Evolutionary conservation across 306 rosid genomes (phyloP), one percentile per base, ranked within the genome.

Genomic region (Citrullus colocynthis): DNA sequence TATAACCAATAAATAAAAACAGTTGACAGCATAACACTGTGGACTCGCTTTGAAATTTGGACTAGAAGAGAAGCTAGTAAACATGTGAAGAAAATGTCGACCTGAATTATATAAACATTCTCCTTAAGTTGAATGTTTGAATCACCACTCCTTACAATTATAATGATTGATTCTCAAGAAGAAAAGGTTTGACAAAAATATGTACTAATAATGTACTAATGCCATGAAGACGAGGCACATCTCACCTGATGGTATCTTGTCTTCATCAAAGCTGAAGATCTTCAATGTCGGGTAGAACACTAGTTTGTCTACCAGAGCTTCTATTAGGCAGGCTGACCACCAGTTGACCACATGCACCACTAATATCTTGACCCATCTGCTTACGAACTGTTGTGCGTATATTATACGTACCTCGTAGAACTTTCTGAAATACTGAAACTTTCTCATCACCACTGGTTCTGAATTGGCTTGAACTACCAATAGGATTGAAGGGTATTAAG

Each of bases 281-380:
- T 86, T 95, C 99, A 76, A 92, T 95, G 84, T 95, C 99, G 41
- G 95, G 80, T 59, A 92, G 48, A 71, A 79, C 85, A 55, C 71
- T 59, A 54, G 87, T 21, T 71, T 80, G 85, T 63, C 78, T 90
- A 61, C 28, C 85, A 64, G 91, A 84, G 78, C 79, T 89, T 66
- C 79, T 90, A 65, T 86, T 85, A 5, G 94, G 87, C 65, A 56
- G 67, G 83, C 76, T 87, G 81, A 92, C 91, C 65, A 92, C 97
- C 85, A 95, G 86, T 82, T 95, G 98, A 71, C 97, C 98, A 75
- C 98, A 95, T n/a, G 98, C 98, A 76, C 98, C 98, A 58, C 97
- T 92, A 67, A 95, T 95, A 80, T 95, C 97, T 82, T 91, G 88
- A 64, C 99, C 99, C 99, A 95, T 95, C 85, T 95, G 85, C 86